Evolutionary conservation across 495 filamentous ascomycete genomes (phyloP), one percentile per base, ranked within the genome.

Genomic region (Penicillium subrubescens): DNA sequence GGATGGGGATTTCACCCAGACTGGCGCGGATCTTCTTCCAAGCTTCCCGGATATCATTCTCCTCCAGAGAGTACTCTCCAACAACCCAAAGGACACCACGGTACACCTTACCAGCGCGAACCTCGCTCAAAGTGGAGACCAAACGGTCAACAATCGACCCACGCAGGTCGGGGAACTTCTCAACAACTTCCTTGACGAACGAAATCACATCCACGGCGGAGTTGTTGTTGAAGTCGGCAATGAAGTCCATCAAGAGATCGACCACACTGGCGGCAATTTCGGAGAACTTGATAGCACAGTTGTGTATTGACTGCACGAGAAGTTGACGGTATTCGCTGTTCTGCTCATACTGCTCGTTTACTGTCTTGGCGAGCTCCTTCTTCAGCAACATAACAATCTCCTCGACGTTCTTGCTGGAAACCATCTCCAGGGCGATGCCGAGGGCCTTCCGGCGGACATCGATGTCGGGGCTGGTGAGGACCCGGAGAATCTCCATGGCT

Each of bases 101-200:
- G 70, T 97, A 98, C 54, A 99, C 94, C 81, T 97, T 99, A 39
- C 96, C 96, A 63, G 96, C 93, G 39, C 96, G 88, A 25, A 98
- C 96, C 75, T 98, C 95, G 71, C 87, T 91, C 68, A 99, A 81
- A 27, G 95, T 98, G 1, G 91, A 89, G 15, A 98, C 95, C 43
- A 99, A 82, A 50, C 94, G 89, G 65, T 91, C 86, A 6, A 98
- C 88, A 68, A 99, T 97, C 1, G 92, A 88, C 19, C 87, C 83
- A 46, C 96, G 89, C 54, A 99, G 84, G 61, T 92, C 87, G 21
- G 96, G 94, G 83, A 97, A 99, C 73, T 95, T 97, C 81, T 99
- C 96, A 5, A 97, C 96, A 8, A 99, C 96, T 72, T 99, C 96
- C 77, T 99, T 99, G 52, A 98, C 94, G 67, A 99, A 99, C 21